Percentiles rank a stretch among this genome's conserved stretches.
Evolutionary conservation across 441 rosid genomes (phyloP).

Genomic region (Rhodomyrtus psidioides): DNA sequence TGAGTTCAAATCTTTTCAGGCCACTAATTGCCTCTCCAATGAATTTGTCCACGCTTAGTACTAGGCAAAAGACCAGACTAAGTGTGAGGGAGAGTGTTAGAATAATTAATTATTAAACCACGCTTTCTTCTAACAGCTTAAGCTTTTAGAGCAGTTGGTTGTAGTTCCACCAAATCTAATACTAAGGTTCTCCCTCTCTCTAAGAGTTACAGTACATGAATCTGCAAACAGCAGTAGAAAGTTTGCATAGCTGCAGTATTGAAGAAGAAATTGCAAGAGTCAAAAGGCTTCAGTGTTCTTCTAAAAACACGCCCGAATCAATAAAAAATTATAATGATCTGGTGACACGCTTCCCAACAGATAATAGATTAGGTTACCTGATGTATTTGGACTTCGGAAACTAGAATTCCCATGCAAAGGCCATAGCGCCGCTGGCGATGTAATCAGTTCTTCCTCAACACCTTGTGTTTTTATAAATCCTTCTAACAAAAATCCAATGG

Average conservation of each 20-base stretch:
- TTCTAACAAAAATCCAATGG: constrained; percentile 69
- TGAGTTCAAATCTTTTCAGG: no score
- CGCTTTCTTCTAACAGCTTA: no score
- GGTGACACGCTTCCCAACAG: neutral
- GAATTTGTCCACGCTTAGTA: no score
- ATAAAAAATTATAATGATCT: neutral
- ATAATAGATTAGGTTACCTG: constrained; percentile 28
- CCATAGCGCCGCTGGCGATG: constrained; percentile 58
- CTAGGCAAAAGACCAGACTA: no score
- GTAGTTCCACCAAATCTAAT: no score
- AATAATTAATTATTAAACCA: no score
- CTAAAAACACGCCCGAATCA: neutral
- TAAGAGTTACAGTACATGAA: neutral
- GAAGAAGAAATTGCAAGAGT: neutral
- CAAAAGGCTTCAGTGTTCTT: neutral
- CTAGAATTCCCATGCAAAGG: constrained; percentile 41
- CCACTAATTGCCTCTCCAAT: no score
- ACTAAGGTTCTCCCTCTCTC: neutral
- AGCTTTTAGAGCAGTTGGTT: no score
- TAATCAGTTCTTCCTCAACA: constrained; percentile 46
- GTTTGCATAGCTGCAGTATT: neutral
- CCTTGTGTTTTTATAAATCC: constrained; percentile 60
- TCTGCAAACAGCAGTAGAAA: neutral
- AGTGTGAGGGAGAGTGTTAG: no score
- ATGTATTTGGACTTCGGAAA: constrained; percentile 35